Conservation (phyloP, 352 stramenopile species). For the Phytophthora crassamura region DNA sequence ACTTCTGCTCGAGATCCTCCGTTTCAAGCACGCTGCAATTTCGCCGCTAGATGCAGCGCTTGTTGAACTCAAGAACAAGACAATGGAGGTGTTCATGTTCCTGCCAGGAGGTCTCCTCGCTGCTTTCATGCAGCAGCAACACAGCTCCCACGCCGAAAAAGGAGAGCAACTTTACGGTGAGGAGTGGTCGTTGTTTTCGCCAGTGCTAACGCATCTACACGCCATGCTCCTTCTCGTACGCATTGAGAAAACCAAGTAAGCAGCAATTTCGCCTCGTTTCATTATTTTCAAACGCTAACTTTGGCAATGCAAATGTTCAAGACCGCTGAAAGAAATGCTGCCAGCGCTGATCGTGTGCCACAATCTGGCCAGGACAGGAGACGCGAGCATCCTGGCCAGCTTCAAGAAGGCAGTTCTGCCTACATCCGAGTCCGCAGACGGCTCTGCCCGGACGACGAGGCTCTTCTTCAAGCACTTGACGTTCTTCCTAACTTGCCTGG, state of each 20-base stretch:
- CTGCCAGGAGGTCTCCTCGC: conserved; percentile 48
- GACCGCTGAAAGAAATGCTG: conserved; percentile 53
- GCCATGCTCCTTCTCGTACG: conserved; percentile 61
- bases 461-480: conserved; percentile 72
- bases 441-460: conserved; percentile 10
- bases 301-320: conserved; percentile 10
- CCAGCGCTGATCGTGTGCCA: conserved; percentile 72
- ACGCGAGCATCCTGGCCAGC: conserved; percentile 32
- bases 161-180: neutral
- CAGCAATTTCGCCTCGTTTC: neutral
- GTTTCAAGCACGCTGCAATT: conserved; percentile 34
- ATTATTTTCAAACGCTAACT: neutral
- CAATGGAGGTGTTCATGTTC: conserved; percentile 72
- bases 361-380: conserved; percentile 53
- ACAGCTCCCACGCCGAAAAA: conserved; percentile 4
- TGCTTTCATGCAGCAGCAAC: conserved; percentile 54
- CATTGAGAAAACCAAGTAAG: conserved; percentile 67
- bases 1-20: conserved; percentile 53
- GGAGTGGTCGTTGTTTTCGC: conserved; percentile 16
- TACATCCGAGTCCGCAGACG: neutral
- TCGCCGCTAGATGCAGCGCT: conserved; percentile 40
- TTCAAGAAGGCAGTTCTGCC: conserved; percentile 57
- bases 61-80: conserved; percentile 68
- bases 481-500: conserved; percentile 76
- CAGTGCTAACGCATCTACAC: conserved; percentile 58